A percentile compares a stretch with the other conserved stretches of the same genome.
phyloP scores from a whole-genome alignment of 768 basidiomycete genomes.

The Galerina sulciceps region DNA sequence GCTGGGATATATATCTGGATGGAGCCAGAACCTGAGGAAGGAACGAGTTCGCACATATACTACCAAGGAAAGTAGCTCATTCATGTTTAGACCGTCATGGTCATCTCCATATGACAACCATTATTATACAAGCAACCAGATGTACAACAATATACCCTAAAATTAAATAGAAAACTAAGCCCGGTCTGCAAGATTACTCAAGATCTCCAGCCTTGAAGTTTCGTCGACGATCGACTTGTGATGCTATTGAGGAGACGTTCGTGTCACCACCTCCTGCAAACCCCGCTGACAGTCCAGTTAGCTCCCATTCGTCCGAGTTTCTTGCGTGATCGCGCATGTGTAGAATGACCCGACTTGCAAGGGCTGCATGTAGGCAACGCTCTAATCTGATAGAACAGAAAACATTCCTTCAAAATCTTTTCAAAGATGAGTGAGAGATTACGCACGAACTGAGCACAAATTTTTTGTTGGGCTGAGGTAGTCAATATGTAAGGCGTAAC shows the following conservation, averaged over 20 bases:
- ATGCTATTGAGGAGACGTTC: too few relatives aligned
- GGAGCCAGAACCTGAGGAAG: constrained; percentile 10
- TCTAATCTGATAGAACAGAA: neutral
- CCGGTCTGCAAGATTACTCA: too few relatives aligned
- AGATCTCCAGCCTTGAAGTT: too few relatives aligned
- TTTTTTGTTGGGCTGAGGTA: neutral
- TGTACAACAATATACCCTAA: too few relatives aligned
- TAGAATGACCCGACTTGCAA: constrained; percentile 12
- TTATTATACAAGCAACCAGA: too few relatives aligned
- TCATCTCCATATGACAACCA: too few relatives aligned
- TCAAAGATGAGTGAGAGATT: neutral
- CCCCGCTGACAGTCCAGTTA: too few relatives aligned
- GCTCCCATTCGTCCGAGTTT: neutral
- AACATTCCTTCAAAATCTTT: neutral
- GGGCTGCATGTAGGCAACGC: constrained; percentile 4
- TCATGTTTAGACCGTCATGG: too few relatives aligned
- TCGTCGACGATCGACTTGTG: too few relatives aligned
- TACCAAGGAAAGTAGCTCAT: neutral
- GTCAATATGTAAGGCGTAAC: too few relatives aligned
- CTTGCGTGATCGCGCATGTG: constrained; percentile 7
- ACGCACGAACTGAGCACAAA: constrained; percentile 7
- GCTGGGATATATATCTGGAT: constrained; percentile 18
- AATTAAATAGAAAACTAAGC: too few relatives aligned
- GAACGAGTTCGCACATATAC: constrained; percentile 13
- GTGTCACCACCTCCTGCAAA: too few relatives aligned